phyloP scores from a whole-genome alignment of 768 basidiomycete species.

The Nidula microcarpa region DNA sequence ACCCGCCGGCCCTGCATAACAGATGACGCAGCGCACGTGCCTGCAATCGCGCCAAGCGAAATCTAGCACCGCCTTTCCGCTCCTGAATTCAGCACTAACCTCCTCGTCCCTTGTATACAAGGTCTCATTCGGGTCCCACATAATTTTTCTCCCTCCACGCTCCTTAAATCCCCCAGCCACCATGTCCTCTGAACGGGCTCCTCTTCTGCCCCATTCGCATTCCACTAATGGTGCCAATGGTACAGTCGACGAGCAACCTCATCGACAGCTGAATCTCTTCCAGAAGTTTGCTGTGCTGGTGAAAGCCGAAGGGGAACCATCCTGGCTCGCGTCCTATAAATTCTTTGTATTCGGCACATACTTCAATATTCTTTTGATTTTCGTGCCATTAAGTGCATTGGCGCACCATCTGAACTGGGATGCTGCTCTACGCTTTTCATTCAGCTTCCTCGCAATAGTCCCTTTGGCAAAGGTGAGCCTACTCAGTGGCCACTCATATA shows the following conservation, averaged over 20 bases:
- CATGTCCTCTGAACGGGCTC: neutral
- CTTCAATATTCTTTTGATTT: constrained; percentile 74
- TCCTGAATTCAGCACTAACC: too few species aligned
- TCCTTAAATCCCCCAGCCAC: neutral
- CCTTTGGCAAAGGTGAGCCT: constrained; percentile 77
- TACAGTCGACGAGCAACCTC: neutral
- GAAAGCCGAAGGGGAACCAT: constrained; percentile 62
- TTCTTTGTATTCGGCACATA: constrained; percentile 66
- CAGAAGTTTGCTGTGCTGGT: constrained; percentile 35
- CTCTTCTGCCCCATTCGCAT: neutral
- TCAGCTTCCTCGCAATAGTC: constrained; percentile 80
- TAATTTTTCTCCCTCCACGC: neutral
- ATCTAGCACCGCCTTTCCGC: constrained; percentile 19
- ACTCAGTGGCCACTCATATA: constrained; percentile 1
- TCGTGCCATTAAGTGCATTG: constrained; percentile 69
- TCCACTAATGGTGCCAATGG: neutral
- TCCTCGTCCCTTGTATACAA: neutral
- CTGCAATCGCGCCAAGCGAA: constrained; percentile 8
- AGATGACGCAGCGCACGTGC: constrained; percentile 15
- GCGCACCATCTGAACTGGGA: constrained; percentile 73
- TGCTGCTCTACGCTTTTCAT: constrained; percentile 66
- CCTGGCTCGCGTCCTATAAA: constrained; percentile 51
- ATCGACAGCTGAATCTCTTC: neutral
- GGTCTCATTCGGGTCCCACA: neutral
- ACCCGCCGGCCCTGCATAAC: too few species aligned